Conservation (phyloP, 2,329 filamentous ascomycete species). For the Claviceps arundinis region DNA sequence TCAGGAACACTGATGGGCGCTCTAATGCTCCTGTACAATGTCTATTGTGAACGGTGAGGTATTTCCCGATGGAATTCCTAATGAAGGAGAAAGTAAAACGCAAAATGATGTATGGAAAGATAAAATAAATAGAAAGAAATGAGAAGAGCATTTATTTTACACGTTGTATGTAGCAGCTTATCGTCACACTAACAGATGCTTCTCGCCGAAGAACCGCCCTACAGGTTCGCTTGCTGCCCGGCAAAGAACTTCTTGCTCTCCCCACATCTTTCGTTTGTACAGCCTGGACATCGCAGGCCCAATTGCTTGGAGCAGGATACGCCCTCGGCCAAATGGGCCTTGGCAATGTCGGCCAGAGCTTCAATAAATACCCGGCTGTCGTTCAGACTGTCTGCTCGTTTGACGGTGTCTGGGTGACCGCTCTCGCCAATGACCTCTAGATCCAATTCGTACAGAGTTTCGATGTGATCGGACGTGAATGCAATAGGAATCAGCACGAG, state of each 20-base stretch:
- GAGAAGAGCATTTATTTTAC: neutral
- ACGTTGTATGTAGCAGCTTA: neutral
- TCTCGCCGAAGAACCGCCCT: neutral
- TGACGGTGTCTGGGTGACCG: conserved; percentile 64
- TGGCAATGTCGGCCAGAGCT: conserved; percentile 77
- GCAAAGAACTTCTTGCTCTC: conserved; percentile 62
- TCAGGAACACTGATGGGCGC: no score
- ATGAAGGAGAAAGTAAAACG: neutral
- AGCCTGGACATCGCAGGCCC: conserved; percentile 82
- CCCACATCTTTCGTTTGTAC: conserved; percentile 75
- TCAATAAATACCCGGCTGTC: conserved; percentile 82
- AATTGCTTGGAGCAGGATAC: conserved; percentile 66
- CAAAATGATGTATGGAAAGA: neutral
- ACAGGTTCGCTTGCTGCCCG: conserved; percentile 20
- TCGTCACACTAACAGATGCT: conserved; percentile 3
- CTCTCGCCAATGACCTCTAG: conserved; percentile 88
- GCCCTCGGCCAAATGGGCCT: conserved; percentile 60
- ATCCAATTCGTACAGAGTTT: conserved; percentile 90
- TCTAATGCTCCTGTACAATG: no score
- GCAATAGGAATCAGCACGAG: conserved; percentile 87
- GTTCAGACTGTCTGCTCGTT: conserved; percentile 84
- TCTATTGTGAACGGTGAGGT: no score
- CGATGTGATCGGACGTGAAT: conserved; percentile 98
- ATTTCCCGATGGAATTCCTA: neutral
- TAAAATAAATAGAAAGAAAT: neutral